Percentiles rank a stretch among this genome's conserved stretches.
phyloP scores from a whole-genome alignment of 1,284 basidiomycete species.

The Microbotryomycetes sp. region DNA sequence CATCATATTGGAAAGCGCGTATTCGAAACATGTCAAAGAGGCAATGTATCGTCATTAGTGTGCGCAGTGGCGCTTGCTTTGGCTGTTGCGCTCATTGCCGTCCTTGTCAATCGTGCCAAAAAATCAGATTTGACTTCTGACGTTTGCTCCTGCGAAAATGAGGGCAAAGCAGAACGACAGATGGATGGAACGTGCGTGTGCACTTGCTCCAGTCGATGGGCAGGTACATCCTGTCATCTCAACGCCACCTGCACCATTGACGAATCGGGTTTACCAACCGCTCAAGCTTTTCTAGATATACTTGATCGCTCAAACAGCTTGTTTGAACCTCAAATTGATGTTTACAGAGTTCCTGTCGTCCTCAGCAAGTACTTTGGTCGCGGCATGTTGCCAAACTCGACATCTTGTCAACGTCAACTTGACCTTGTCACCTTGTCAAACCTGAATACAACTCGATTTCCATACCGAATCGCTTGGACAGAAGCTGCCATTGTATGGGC shows the following conservation, averaged over 20 bases:
- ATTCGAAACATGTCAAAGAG: background rate
- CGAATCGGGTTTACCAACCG: constrained; percentile 2
- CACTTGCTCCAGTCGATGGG: constrained; percentile 4
- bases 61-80: constrained; percentile 4
- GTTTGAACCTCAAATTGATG: constrained; percentile 20
- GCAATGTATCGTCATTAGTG: background rate
- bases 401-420: constrained; percentile 8
- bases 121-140: background rate
- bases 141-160: constrained; percentile 6
- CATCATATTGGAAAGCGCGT: background rate
- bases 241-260: constrained; percentile 26
- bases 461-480: constrained; percentile 8
- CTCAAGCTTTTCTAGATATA: constrained; percentile 19
- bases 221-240: constrained; percentile 9
- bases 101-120: too few species aligned
- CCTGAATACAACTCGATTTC: background rate
- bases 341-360: constrained; percentile 2
- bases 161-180: background rate
- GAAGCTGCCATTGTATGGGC: constrained; percentile 10
- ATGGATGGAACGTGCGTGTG: constrained; percentile 7
- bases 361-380: constrained; percentile 8
- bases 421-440: constrained; percentile 8
- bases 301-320: constrained; percentile 1
- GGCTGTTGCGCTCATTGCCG: background rate
- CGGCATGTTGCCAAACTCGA: background rate